Evolutionary conservation across 148 eudicot genomes (phyloP), one percentile per base, ranked within the genome.

Genomic region (Diospyros lotus): DNA sequence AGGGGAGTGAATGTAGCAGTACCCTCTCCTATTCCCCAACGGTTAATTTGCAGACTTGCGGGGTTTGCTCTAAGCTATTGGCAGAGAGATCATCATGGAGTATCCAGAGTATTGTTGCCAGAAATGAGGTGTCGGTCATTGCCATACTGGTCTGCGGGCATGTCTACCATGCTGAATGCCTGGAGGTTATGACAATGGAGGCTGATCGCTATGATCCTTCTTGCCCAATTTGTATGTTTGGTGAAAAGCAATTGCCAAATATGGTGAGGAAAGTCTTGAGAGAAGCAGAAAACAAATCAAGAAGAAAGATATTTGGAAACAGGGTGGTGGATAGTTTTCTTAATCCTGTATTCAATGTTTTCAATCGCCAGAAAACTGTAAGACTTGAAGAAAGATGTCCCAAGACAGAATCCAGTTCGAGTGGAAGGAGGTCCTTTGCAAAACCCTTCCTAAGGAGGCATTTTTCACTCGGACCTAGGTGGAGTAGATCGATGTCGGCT

Each of bases 121-220:
- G 80, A 41, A 90, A 84, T 53, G 96, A 91, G 64, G 72, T 93
- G 44, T 81, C 91, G 42, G 94, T 91, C n/a, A 86, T 88, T 40
- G 83, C 96, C 65, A 94, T 93, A 77, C 81, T 93, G 72, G 81
- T 81, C 41, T 93, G 97, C 65, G 97, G 94, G 53, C 98, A 93
- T 75, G 92, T 80, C 17, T 93, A 91, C 72, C 98, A 93, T 67
- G 89, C 92, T 4, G 98, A 93, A 48, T 93, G 98, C 78, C 79
- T 93, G 80, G 98, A 93, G 77, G 76, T 77, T 65, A 87, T 91
- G 83, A 93, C 97, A 6, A 86, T 85, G 10, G 94, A 93, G 40
- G 69, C 81, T 28, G 84, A 85, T 71, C 90, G 90, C 78, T 93
- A 85, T 51, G 98, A 93, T 65, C 98, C 98, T 2, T 83, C 89